These are phyloP conservation scores for Geranomyces variabilis DNA, from an alignment of 192 early-diverging fungal species.

Conservation along the genomic window DNA sequence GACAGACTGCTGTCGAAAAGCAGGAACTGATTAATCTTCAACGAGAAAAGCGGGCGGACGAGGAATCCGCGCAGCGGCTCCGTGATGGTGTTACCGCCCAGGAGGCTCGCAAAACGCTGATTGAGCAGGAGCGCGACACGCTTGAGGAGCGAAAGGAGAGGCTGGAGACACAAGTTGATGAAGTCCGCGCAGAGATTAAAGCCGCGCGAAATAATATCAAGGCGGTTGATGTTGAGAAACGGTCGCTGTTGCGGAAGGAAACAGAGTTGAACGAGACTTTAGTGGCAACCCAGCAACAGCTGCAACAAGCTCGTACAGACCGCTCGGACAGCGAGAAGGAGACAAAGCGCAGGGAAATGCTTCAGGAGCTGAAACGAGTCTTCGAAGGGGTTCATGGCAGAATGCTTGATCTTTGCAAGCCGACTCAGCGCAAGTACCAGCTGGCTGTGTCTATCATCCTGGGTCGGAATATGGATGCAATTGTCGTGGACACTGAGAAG, in stretches of 20 bases:
- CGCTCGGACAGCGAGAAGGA: conserved; percentile 84
- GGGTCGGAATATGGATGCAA: conserved; percentile 90
- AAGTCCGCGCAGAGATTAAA: conserved; percentile 49
- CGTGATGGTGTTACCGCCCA: conserved; percentile 45
- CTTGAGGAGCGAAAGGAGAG: conserved; percentile 34
- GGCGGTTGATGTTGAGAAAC: conserved; percentile 65
- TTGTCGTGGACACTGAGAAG: conserved; percentile 90
- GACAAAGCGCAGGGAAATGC: conserved; percentile 71
- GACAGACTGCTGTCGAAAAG: conserved; percentile 68
- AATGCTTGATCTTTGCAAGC: conserved; percentile 85
- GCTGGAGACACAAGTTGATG: conserved; percentile 33
- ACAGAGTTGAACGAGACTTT: conserved; percentile 85
- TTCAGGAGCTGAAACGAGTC: conserved; percentile 79
- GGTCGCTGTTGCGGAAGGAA: conserved; percentile 64
- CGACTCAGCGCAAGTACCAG: conserved; percentile 92
- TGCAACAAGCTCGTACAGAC: conserved; percentile 81
- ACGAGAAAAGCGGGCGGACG: conserved; percentile 65
- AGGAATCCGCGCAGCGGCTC: conserved; percentile 64
- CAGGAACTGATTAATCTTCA: conserved; percentile 69
- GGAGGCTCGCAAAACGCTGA: neutral
- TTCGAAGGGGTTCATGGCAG: conserved; percentile 91
- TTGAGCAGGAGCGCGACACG: neutral
- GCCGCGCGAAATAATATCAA: conserved; percentile 62
- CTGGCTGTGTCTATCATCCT: conserved; percentile 82
- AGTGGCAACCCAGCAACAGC: conserved; percentile 69